phyloP scores from a whole-genome alignment of 2,329 filamentous ascomycete species.

The Xylaria sp. region DNA sequence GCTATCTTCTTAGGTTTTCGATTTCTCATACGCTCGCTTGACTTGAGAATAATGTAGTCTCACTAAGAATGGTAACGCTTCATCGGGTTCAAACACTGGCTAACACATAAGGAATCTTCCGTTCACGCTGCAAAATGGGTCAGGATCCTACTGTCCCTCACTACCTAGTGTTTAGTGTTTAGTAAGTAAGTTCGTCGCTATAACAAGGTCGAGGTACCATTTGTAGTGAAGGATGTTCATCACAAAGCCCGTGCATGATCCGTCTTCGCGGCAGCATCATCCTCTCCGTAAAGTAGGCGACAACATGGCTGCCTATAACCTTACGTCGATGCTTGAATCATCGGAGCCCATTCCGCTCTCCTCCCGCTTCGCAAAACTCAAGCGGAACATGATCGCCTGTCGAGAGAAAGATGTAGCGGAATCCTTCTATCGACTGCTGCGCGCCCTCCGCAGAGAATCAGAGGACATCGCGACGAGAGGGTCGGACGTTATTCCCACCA shows the following conservation, averaged over 20 bases:
- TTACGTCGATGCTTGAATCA: constrained; percentile 48
- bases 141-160: neutral
- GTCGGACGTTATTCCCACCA: constrained; percentile 53
- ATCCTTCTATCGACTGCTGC: constrained; percentile 56
- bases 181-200: neutral
- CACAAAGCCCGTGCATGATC: constrained; percentile 18
- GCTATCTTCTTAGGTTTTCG: constrained; percentile 1
- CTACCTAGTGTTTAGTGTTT: neutral
- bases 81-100: constrained; percentile 15
- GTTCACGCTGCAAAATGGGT: constrained; percentile 6
- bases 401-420: constrained; percentile 52
- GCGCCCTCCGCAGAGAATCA: constrained; percentile 51
- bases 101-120: constrained; percentile 19
- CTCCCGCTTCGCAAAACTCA: constrained; percentile 55
- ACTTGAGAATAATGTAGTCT: constrained; percentile 10
- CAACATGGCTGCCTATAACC: constrained; percentile 29
- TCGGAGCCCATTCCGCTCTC: constrained; percentile 53
- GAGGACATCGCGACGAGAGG: constrained; percentile 50
- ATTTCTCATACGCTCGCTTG: constrained; percentile 22
- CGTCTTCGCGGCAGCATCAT: neutral
- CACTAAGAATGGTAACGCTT: neutral
- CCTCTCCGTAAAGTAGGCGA: constrained; percentile 27
- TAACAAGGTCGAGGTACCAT: constrained; percentile 12
- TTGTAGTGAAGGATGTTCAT: constrained; percentile 15
- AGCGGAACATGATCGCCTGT: constrained; percentile 53